These are phyloP conservation scores for Psophocarpus tetragonolobus DNA, from an alignment of 306 rosid genomes.

Conservation along the genomic window DNA sequence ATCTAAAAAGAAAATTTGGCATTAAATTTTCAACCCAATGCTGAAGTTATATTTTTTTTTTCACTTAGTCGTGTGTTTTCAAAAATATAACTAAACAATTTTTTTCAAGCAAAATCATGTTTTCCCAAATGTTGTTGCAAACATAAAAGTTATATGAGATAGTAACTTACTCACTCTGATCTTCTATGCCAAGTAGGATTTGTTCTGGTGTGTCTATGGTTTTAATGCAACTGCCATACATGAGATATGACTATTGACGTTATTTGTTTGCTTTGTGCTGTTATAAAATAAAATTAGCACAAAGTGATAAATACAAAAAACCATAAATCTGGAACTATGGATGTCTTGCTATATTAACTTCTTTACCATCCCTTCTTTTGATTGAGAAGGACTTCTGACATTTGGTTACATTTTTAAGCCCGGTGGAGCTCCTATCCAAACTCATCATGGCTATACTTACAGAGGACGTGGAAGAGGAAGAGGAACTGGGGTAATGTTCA, in stretches of 20 bases:
- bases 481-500: slow-evolving; percentile 65
- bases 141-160: no score
- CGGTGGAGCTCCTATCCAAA: slow-evolving; percentile 60
- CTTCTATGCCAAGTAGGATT: background rate
- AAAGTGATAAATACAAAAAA: background rate
- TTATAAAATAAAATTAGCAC: background rate
- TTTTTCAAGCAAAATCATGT: no score
- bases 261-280: background rate
- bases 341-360: background rate
- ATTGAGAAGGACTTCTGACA: slow-evolving; percentile 21
- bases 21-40: no score
- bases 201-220: slow-evolving; percentile 11
- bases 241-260: background rate
- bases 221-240: slow-evolving; percentile 1
- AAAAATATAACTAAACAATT: no score
- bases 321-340: background rate
- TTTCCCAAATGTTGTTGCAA: no score
- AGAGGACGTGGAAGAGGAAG: slow-evolving; percentile 81
- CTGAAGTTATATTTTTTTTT: no score
- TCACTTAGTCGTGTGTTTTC: no score
- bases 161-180: no score
- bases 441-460: slow-evolving; percentile 45
- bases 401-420: slow-evolving; percentile 50
- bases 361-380: background rate
- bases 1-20: no score